phyloP scores from a whole-genome alignment of 345 rosid species.

The Toxicodendron radicans region DNA sequence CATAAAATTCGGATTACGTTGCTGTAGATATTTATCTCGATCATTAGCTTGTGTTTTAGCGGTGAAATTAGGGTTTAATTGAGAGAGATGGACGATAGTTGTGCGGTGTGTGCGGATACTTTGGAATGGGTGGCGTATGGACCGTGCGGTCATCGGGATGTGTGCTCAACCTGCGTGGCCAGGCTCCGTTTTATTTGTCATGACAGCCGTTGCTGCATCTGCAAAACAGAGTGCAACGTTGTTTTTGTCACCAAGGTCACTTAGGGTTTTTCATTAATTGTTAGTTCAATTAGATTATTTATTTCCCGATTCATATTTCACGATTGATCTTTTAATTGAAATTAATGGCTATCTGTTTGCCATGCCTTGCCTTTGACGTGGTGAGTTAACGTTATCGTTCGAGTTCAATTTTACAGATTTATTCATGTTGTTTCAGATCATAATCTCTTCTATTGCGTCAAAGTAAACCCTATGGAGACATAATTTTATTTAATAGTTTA shows the following conservation, averaged over 20 bases:
- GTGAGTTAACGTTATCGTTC: too few species aligned
- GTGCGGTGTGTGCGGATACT: conserved; percentile 91
- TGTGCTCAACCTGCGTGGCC: conserved; percentile 87
- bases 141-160: conserved; percentile 82
- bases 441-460: background rate
- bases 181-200: conserved; percentile 90
- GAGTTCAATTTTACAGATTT: background rate
- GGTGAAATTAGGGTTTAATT: conserved; percentile 2
- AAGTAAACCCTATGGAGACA: background rate
- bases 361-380: background rate
- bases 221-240: conserved; percentile 61
- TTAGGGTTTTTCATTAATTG: conserved; percentile 24
- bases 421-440: background rate
- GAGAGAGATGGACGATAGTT: conserved; percentile 72
- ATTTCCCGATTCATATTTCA: background rate
- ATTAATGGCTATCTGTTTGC: background rate
- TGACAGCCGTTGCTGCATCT: conserved; percentile 87
- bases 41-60: background rate
- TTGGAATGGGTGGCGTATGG: conserved; percentile 96
- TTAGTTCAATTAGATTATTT: background rate
- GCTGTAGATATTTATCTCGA: too few species aligned
- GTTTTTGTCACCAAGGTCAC: conserved; percentile 89
- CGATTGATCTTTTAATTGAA: background rate
- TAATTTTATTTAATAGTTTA: too few species aligned
- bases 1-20: background rate